A percentile compares a stretch with the other conserved stretches of the same genome.
phyloP scores from a whole-genome alignment of 139 green algal species.

The Eudorina sp. region DNA sequence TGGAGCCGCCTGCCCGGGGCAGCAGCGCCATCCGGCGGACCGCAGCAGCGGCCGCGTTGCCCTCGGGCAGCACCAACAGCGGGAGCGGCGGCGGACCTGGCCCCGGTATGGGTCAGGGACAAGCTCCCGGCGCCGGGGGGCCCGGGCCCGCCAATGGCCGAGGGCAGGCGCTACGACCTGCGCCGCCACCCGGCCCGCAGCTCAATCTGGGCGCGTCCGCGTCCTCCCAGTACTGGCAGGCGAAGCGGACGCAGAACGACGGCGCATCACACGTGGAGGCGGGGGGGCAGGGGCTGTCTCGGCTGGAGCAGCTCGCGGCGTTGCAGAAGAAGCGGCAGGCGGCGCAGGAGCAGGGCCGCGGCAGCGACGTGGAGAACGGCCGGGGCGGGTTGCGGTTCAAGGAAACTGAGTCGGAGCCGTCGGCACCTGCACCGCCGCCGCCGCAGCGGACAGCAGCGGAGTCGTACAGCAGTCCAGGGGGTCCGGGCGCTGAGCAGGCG shows the following conservation, averaged over 20 bases:
- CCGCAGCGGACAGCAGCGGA: no score
- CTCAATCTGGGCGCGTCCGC: slow-evolving; percentile 3
- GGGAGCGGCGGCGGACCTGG: neutral
- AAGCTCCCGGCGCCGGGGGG: neutral
- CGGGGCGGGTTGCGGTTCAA: no score
- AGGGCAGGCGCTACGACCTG: neutral
- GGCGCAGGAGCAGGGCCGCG: neutral
- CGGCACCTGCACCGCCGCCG: no score
- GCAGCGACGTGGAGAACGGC: neutral
- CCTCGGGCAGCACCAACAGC: neutral
- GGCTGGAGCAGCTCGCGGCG: slow-evolving; percentile 13
- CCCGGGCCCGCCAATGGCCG: neutral
- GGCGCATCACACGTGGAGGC: neutral
- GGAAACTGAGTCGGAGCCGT: no score
- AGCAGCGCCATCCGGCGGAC: neutral
- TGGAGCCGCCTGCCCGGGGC: neutral
- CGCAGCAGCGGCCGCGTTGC: neutral
- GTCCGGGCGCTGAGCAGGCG: no score
- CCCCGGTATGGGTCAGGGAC: neutral
- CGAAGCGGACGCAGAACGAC: neutral
- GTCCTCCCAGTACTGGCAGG: slow-evolving; percentile 43
- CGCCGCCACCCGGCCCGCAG: neutral
- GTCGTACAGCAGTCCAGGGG: no score
- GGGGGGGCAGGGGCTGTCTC: neutral
- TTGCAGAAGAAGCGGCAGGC: slow-evolving; percentile 4